A percentile compares a stretch with the other conserved stretches of the same genome.
Evolutionary conservation across 495 filamentous ascomycete species (phyloP).

Genomic region (Lasiosphaeria ovina): DNA sequence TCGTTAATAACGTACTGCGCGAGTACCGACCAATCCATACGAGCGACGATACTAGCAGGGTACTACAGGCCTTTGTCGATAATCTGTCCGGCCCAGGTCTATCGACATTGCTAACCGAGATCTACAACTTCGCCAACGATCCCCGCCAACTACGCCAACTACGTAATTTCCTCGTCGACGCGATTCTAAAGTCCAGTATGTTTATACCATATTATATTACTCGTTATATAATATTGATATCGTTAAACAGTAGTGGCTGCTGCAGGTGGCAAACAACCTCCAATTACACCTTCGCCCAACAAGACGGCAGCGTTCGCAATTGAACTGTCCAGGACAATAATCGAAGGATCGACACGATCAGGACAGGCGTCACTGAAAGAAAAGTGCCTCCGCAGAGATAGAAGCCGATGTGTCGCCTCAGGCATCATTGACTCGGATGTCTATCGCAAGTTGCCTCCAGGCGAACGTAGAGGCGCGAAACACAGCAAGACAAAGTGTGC

Average conservation of each 20-base stretch:
- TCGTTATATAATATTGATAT: background rate
- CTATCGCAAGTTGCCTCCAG: background rate
- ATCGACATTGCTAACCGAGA: too few species aligned
- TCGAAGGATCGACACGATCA: conserved; percentile 6
- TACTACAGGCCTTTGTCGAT: conserved; percentile 4
- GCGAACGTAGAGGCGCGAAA: conserved; percentile 3
- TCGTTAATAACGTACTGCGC: background rate
- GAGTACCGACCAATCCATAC: conserved; percentile 3
- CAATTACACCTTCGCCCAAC: conserved; percentile 8
- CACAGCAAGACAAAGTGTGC: background rate
- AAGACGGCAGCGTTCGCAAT: conserved; percentile 8
- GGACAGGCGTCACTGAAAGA: conserved; percentile 4
- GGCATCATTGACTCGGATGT: conserved; percentile 4
- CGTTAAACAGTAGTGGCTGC: conserved; percentile 1
- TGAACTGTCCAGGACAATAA: conserved; percentile 7
- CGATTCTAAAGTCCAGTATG: conserved; percentile 10
- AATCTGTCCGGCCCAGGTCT: conserved; percentile 6
- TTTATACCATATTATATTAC: background rate
- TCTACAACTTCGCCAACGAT: conserved; percentile 1
- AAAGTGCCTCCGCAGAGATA: conserved; percentile 7
- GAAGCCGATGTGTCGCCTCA: conserved; percentile 3
- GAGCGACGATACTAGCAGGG: conserved; percentile 4
- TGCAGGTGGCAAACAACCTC: conserved; percentile 2
- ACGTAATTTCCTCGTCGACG: conserved; percentile 7
- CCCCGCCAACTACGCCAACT: conserved; percentile 2